Evolutionary conservation across 345 rosid species (phyloP).

Genomic region (Arabis hirsuta): DNA sequence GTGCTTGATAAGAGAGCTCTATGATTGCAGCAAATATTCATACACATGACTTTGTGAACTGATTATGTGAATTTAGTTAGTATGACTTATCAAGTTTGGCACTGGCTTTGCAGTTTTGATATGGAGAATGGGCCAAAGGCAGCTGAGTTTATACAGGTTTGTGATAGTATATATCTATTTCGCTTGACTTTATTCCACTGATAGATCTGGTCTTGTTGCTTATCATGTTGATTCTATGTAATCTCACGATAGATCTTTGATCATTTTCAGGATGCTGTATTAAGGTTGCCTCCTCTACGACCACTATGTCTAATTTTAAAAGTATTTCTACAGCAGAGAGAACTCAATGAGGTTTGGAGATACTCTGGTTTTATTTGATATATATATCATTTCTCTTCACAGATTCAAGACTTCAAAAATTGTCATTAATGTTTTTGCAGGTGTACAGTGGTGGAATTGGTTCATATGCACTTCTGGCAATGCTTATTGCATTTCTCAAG

Average conservation of each 20-base stretch:
- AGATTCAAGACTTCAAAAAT: conserved; percentile 27
- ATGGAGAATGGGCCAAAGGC: conserved; percentile 91
- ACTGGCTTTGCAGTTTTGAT: conserved; percentile 70
- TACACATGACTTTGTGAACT: not conserved
- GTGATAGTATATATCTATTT: conserved; percentile 29
- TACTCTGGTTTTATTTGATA: conserved; percentile 2
- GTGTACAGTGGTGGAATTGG: conserved; percentile 93
- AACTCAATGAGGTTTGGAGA: conserved; percentile 78
- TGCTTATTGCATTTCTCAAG: conserved; percentile 86
- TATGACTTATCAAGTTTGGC: conserved; percentile 26
- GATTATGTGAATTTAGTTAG: conserved; percentile 20
- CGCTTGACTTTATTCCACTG: not conserved
- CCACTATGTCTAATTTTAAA: conserved; percentile 87
- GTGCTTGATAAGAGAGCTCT: not conserved
- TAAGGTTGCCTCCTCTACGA: conserved; percentile 73
- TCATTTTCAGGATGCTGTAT: conserved; percentile 63
- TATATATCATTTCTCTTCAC: not conserved
- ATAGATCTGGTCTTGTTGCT: conserved; percentile 7
- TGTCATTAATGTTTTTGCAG: conserved; percentile 48
- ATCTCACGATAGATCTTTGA: not conserved
- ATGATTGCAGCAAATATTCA: conserved; percentile 1
- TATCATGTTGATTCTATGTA: not conserved
- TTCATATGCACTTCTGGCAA: conserved; percentile 89
- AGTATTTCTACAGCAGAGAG: conserved; percentile 95
- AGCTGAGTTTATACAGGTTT: conserved; percentile 89